These are phyloP conservation scores for Ascochyta pisi DNA, from an alignment of 2,329 filamentous ascomycete genomes.

Conservation along the genomic window DNA sequence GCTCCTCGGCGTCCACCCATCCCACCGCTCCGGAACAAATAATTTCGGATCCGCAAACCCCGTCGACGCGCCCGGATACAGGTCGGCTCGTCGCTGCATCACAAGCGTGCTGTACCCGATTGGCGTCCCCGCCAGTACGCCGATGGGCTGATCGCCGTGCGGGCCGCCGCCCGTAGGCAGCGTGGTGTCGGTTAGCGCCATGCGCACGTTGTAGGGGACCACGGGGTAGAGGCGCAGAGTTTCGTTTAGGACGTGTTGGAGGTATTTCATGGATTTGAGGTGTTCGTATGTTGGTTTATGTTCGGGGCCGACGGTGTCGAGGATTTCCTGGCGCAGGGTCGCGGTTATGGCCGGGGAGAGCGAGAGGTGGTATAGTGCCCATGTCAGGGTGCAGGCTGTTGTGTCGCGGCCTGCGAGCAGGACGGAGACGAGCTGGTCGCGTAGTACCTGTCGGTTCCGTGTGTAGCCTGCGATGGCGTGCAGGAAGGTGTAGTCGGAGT, in stretches of 20 bases:
- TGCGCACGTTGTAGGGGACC: conserved; percentile 59
- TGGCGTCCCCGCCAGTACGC: conserved; percentile 53
- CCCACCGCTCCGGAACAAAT: conserved; percentile 60
- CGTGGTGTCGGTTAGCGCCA: conserved; percentile 56
- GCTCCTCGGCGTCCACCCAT: conserved; percentile 56
- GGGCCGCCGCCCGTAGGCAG: conserved; percentile 58
- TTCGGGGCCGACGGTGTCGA: conserved; percentile 68
- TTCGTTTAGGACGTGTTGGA: conserved; percentile 46
- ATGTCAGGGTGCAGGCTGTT: conserved; percentile 81
- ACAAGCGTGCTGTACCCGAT: conserved; percentile 57
- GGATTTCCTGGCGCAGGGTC: conserved; percentile 77
- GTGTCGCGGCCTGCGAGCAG: conserved; percentile 88
- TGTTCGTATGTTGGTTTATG: conserved; percentile 73
- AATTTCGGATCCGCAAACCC: conserved; percentile 51
- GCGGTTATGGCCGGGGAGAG: conserved; percentile 70
- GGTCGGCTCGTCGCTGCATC: conserved; percentile 58
- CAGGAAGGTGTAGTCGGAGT: conserved; percentile 80
- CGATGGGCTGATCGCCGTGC: conserved; percentile 54
- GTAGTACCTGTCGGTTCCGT: conserved; percentile 69
- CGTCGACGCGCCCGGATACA: conserved; percentile 53
- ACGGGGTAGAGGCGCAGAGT: conserved; percentile 57
- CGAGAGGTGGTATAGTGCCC: conserved; percentile 82
- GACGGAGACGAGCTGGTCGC: conserved; percentile 77
- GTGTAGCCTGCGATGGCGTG: conserved; percentile 85
- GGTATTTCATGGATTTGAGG: conserved; percentile 87